These are phyloP conservation scores for Bipolaris victoriae DNA, from an alignment of 2,329 filamentous ascomycete species.

Conservation along the genomic window DNA sequence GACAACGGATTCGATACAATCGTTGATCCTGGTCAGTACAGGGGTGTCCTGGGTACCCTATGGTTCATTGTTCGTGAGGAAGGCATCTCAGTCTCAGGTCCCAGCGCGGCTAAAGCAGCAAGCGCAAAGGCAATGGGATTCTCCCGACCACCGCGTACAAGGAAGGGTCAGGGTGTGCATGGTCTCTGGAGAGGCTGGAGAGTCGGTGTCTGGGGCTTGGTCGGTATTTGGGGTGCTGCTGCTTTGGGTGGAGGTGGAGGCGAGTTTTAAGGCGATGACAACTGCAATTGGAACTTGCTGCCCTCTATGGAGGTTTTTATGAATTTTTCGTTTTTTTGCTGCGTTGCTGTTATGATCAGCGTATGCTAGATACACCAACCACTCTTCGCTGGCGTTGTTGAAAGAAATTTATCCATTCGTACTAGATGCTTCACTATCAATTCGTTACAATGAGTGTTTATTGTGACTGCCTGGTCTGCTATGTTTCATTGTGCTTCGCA, in stretches of 20 bases:
- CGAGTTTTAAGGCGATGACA: conserved; percentile 37
- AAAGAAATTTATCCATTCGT: not conserved
- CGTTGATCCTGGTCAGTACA: conserved; percentile 79
- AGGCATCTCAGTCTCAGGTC: conserved; percentile 59
- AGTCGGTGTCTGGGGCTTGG: conserved; percentile 77
- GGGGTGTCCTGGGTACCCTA: conserved; percentile 89
- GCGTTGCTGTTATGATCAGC: not conserved
- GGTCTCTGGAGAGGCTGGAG: conserved; percentile 78
- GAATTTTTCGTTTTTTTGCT: not conserved
- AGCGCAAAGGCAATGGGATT: conserved; percentile 40
- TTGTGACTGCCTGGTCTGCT: not conserved
- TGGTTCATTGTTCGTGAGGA: conserved; percentile 86
- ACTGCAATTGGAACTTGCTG: too few species aligned
- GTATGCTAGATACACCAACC: conserved; percentile 11
- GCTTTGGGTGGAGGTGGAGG: conserved; percentile 57
- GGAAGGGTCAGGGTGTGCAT: conserved; percentile 70
- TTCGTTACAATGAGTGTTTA: too few species aligned
- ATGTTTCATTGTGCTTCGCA: not conserved
- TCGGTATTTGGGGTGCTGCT: conserved; percentile 74
- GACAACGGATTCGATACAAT: conserved; percentile 67
- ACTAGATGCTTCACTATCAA: not conserved
- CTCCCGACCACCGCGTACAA: conserved; percentile 49
- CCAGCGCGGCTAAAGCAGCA: conserved; percentile 28
- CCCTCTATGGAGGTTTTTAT: not conserved
- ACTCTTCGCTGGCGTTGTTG: conserved; percentile 4